Percentiles rank a stretch among this genome's conserved stretches.
phyloP scores from a whole-genome alignment of 2,329 filamentous ascomycete genomes.

The Neurospora sp. region DNA sequence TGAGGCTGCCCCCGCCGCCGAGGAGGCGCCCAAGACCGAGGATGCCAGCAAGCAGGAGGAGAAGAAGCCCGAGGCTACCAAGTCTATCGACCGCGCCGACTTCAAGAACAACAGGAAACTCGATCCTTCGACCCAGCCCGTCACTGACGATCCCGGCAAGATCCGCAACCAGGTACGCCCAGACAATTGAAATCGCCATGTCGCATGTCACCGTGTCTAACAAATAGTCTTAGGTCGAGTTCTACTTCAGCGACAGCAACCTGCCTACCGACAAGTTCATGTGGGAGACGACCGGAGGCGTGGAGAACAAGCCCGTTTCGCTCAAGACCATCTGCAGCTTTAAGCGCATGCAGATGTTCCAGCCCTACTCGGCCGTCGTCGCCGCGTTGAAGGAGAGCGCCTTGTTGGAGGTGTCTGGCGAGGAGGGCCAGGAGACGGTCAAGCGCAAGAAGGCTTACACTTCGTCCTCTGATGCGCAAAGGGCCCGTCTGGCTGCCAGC shows the following conservation, averaged over 20 bases:
- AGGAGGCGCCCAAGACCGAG: slow-evolving; percentile 16
- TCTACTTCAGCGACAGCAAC: slow-evolving; percentile 92
- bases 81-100: slow-evolving; percentile 26
- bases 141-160: slow-evolving; percentile 65
- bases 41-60: slow-evolving; percentile 14
- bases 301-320: slow-evolving; percentile 70
- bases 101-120: slow-evolving; percentile 55
- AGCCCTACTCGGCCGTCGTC: slow-evolving; percentile 75
- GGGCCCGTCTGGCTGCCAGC: slow-evolving; percentile 55
- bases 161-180: slow-evolving; percentile 69
- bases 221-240: slow-evolving; percentile 62
- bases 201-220: slow-evolving; percentile 5
- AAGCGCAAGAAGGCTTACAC: slow-evolving; percentile 67
- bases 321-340: slow-evolving; percentile 74
- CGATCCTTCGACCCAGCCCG: slow-evolving; percentile 54
- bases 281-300: slow-evolving; percentile 65
- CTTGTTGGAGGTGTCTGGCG: slow-evolving; percentile 61
- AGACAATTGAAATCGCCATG: background rate
- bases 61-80: slow-evolving; percentile 18
- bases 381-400: slow-evolving; percentile 71
- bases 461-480: slow-evolving; percentile 47
- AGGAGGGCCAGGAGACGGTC: slow-evolving; percentile 60
- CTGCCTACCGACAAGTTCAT: slow-evolving; percentile 83
- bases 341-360: slow-evolving; percentile 93
- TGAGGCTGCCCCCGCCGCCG: slow-evolving; percentile 24